phyloP scores from a whole-genome alignment of 345 rosid species.

The Raphanus sativus region DNA sequence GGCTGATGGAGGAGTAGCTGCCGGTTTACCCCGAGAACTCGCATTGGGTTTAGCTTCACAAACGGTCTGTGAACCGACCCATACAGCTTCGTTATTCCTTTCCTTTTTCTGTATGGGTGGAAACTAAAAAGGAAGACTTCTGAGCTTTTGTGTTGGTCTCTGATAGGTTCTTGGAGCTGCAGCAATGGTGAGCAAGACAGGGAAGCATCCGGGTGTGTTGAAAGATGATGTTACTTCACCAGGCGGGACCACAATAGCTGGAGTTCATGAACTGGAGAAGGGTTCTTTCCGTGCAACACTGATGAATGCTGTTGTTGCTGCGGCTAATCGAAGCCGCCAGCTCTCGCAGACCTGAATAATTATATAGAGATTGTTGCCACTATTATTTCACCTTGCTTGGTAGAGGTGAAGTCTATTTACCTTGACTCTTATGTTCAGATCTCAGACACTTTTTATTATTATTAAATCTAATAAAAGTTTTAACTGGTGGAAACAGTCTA shows the following conservation, averaged over 20 bases:
- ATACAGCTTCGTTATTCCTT: background rate
- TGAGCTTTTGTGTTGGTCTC: background rate
- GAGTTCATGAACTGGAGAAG: slow-evolving; percentile 89
- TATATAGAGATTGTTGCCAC: background rate
- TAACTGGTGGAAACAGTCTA: too few relatives aligned
- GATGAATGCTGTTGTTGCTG: slow-evolving; percentile 93
- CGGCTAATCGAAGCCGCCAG: slow-evolving; percentile 69
- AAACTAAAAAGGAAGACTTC: slow-evolving; percentile 3
- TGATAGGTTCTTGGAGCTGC: slow-evolving; percentile 92
- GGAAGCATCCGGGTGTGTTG: slow-evolving; percentile 88
- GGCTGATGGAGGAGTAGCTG: slow-evolving; percentile 98
- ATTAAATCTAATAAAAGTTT: too few relatives aligned
- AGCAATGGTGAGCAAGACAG: slow-evolving; percentile 65
- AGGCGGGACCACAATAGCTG: slow-evolving; percentile 90
- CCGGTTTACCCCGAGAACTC: slow-evolving; percentile 91
- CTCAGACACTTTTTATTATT: too few relatives aligned
- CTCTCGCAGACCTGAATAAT: slow-evolving; percentile 53
- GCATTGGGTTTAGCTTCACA: slow-evolving; percentile 83
- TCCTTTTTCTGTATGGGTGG: background rate
- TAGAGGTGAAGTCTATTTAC: slow-evolving; percentile 13
- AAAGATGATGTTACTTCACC: slow-evolving; percentile 93
- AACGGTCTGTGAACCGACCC: slow-evolving; percentile 52
- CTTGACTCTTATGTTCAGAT: background rate
- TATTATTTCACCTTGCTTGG: slow-evolving; percentile 4
- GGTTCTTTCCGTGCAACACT: slow-evolving; percentile 72